These are phyloP conservation scores for Solanum chilense DNA, from an alignment of 257 asterid species.

Conservation along the genomic window DNA sequence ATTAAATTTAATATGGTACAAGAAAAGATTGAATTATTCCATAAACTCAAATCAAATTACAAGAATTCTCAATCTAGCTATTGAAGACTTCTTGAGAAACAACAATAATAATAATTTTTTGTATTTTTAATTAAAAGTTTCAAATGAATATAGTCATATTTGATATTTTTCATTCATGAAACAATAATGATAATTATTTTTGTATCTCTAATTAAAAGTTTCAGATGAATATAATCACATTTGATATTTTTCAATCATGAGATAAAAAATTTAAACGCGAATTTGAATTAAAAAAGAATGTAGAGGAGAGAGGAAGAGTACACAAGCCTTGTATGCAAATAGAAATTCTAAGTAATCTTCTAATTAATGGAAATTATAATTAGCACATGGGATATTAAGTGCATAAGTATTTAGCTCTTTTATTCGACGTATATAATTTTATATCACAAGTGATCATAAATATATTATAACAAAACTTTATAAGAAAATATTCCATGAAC, in stretches of 20 bases:
- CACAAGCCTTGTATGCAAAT: not conserved
- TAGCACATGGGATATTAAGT: not conserved
- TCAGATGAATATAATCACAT: not conserved
- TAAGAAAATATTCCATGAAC: not conserved
- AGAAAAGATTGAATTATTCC: not conserved
- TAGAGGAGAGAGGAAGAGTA: not conserved
- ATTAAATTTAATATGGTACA: not conserved
- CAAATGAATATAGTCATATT: not conserved
- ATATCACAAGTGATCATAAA: not conserved
- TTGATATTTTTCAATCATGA: not conserved
- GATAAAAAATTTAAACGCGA: accelerated
- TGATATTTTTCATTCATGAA: not conserved
- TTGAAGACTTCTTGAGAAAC: not conserved
- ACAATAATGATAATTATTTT: no score
- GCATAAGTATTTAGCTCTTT: not conserved
- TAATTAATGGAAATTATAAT: not conserved
- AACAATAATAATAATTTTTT: not conserved
- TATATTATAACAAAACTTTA: not conserved
- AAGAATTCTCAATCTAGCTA: not conserved
- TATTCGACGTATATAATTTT: no score
- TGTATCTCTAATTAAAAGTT: not conserved
- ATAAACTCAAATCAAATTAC: not conserved
- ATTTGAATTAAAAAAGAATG: not conserved
- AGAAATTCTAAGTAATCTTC: not conserved
- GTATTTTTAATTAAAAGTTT: not conserved